Percentiles rank a stretch among this genome's conserved stretches.
Evolutionary conservation across 345 rosid genomes (phyloP).

Genomic region (Salix arbutifolia): DNA sequence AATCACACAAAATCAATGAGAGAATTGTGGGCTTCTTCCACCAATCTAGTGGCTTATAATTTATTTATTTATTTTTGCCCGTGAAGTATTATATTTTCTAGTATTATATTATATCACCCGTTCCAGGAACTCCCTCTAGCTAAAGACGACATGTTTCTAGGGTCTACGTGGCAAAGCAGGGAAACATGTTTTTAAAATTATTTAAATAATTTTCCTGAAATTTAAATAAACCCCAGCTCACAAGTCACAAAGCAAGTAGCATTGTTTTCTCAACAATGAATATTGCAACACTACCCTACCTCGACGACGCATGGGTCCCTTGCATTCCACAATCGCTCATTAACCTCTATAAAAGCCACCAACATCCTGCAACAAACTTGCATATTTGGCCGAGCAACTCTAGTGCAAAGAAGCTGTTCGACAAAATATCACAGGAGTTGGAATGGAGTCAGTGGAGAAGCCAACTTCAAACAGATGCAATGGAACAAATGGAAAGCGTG

Average conservation of each 20-base stretch:
- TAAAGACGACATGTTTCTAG: too few species aligned
- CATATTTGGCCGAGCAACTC: background rate
- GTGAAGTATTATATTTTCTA: too few species aligned
- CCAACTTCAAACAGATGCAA: background rate
- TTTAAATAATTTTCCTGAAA: background rate
- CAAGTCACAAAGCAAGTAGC: background rate
- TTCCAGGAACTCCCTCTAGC: too few species aligned
- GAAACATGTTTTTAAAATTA: too few species aligned
- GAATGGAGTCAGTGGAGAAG: slow-evolving; percentile 14
- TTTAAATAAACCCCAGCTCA: background rate
- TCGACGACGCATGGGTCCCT: background rate
- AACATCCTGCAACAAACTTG: background rate
- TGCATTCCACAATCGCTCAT: background rate
- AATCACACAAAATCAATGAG: too few species aligned
- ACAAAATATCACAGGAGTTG: background rate
- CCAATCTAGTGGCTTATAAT: too few species aligned
- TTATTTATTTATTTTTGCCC: too few species aligned
- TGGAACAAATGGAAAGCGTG: background rate
- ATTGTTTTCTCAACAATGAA: slow-evolving; percentile 3
- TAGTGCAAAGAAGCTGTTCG: background rate
- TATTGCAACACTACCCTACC: background rate
- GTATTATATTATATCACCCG: too few species aligned
- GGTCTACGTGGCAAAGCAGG: too few species aligned
- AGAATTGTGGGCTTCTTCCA: too few species aligned
- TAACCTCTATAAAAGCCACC: slow-evolving; percentile 1